Conservation (phyloP, 768 basidiomycete species). For the Russula sp. region DNA sequence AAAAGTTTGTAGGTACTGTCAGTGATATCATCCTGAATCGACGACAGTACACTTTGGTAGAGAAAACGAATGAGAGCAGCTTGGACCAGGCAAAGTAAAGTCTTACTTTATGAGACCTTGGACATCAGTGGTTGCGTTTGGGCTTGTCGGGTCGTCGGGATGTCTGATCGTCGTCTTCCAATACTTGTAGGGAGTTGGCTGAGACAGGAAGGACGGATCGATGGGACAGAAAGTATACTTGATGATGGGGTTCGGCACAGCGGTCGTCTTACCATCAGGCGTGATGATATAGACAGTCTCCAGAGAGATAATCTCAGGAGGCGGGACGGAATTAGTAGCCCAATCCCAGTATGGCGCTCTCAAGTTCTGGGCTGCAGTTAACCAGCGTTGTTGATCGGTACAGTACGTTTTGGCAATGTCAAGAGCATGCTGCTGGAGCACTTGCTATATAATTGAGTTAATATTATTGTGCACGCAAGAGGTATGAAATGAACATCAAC, state of each 20-base stretch:
- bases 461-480: background rate
- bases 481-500: constrained; percentile 26
- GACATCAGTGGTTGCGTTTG: constrained; percentile 25
- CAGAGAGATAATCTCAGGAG: constrained; percentile 33
- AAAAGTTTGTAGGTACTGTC: constrained; percentile 29
- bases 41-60: constrained; percentile 3
- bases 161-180: constrained; percentile 15
- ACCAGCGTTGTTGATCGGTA: constrained; percentile 25
- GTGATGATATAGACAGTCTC: constrained; percentile 30
- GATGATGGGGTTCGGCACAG: constrained; percentile 31
- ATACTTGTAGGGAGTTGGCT: background rate
- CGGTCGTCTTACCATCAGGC: constrained; percentile 27
- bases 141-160: background rate
- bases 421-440: constrained; percentile 34
- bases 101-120: constrained; percentile 27
- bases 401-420: constrained; percentile 37
- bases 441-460: constrained; percentile 35
- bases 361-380: constrained; percentile 30
- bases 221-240: constrained; percentile 34
- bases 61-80: background rate
- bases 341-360: constrained; percentile 48
- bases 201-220: constrained; percentile 3
- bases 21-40: constrained; percentile 10
- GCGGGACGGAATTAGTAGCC: constrained; percentile 35
- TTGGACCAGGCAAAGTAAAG: background rate